Evolutionary conservation across 2,329 filamentous ascomycete species (phyloP).

Genomic region (Rachicladosporium sp.): DNA sequence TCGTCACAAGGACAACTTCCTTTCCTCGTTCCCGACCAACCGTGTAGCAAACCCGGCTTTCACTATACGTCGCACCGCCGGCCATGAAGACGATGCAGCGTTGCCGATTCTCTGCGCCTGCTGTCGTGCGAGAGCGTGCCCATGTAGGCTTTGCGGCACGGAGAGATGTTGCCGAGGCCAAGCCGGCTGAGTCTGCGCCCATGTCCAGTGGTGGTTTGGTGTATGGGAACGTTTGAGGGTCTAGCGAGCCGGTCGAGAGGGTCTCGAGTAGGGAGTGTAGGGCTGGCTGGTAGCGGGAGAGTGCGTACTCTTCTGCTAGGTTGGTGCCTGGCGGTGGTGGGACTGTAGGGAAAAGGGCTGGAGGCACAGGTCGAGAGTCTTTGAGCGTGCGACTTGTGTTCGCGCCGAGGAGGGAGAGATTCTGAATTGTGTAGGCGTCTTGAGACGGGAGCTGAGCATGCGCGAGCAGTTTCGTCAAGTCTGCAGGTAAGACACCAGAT

Average conservation of each 20-base stretch:
- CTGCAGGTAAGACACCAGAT: conserved; percentile 71
- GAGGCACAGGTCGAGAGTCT: conserved; percentile 54
- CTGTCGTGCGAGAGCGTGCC: conserved; percentile 62
- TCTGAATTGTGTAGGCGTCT: conserved; percentile 61
- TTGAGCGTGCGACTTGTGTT: conserved; percentile 62
- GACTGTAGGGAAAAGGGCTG: conserved; percentile 62
- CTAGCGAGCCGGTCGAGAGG: conserved; percentile 30
- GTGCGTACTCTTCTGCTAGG: conserved; percentile 56
- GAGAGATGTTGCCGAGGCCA: conserved; percentile 49
- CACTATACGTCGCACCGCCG: conserved; percentile 86
- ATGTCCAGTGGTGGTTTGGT: conserved; percentile 47
- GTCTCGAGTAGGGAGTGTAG: conserved; percentile 73
- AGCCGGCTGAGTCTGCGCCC: conserved; percentile 46
- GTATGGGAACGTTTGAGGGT: conserved; percentile 34
- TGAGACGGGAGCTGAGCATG: conserved; percentile 70
- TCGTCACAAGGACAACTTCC: conserved; percentile 80
- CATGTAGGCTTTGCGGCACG: conserved; percentile 89
- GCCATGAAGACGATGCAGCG: conserved; percentile 90
- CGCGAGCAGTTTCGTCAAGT: conserved; percentile 70
- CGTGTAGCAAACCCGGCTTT: conserved; percentile 82
- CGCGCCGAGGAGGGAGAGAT: conserved; percentile 74
- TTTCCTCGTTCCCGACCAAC: conserved; percentile 57
- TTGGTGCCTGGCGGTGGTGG: conserved; percentile 40
- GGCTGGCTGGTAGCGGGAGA: conserved; percentile 77
- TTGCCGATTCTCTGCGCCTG: conserved; percentile 67